Evolutionary conservation across 768 basidiomycete genomes (phyloP), one percentile per base, ranked within the genome.

Genomic region (Cytidiella melzeri): DNA sequence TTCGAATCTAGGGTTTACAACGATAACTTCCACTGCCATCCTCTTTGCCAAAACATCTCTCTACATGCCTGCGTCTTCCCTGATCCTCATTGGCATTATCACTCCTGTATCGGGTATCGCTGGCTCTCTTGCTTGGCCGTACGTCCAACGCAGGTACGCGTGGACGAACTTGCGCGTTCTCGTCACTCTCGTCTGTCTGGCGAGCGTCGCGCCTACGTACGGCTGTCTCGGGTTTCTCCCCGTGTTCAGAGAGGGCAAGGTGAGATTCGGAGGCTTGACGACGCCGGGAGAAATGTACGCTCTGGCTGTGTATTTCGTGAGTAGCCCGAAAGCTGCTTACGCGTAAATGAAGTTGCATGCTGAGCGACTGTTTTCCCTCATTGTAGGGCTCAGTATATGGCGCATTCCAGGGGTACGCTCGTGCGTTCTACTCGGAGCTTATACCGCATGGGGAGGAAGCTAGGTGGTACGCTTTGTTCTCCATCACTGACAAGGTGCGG

Each of bases 21-120:
- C 94, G 0, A 86, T 96, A 41, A 92, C 92, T 0, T 89, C 89
- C 0, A 92, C 91, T 0, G 90, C 95, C 0, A 79, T 97, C 47
- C 77, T 99, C 0, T 97, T 95, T 59, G 93, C 82, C 1, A 96
- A 95, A 63, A 95, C 93, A 1, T 74, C 84, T 1, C 75, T 97
- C 15, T 73, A 83, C 58, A 91, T 99, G 86, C 68, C 77, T 0
- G 62, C 93, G 0, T 81, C 85, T 0, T 75, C 85, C 1, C 80
- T 95, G 43, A 80, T 93, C 47, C 68, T 92, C 54, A 75, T 95
- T 36, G 90, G 89, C 5, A 75, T 86, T 9, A 72, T 92, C n/a
- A 79, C 85, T 0, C 89, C 93, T 3, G 61, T 73, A 4, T 72
- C 83, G 0, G 95, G 93, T 0, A 92, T 95, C 45, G 45, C 83